Conservation (phyloP, 345 rosid species). For the Geranium rotundifolium region DNA sequence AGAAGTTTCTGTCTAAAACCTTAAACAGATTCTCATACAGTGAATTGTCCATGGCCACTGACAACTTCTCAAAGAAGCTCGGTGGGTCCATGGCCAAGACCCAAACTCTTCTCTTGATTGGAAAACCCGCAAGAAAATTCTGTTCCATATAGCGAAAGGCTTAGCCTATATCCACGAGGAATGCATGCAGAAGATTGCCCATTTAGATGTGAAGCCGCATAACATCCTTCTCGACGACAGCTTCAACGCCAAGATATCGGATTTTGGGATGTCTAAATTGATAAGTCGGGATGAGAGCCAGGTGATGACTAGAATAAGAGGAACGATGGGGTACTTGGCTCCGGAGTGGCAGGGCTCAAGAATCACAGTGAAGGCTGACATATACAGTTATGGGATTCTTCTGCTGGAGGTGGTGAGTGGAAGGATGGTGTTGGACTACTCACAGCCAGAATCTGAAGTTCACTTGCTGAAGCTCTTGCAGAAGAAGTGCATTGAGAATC, state of each 20-base stretch:
- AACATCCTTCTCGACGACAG: background rate
- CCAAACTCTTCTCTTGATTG: constrained; percentile 2
- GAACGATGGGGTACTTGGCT: too few species aligned
- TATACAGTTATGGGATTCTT: too few species aligned
- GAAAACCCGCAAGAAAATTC: constrained; percentile 11
- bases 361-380: too few species aligned
- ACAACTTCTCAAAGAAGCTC: too few species aligned
- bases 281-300: constrained; percentile 7
- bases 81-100: constrained; percentile 4
- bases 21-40: too few species aligned
- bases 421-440: constrained; percentile 1
- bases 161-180: constrained; percentile 13
- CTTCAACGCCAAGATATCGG: constrained; percentile 4
- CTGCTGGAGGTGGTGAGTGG: background rate
- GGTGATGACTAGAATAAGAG: constrained; percentile 6
- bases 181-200: constrained; percentile 5
- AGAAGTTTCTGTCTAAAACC: too few species aligned
- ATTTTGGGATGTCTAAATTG: constrained; percentile 12
- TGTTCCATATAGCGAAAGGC: constrained; percentile 14
- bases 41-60: too few species aligned
- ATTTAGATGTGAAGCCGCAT: constrained; percentile 7
- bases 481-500: background rate
- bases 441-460: background rate
- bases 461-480: constrained; percentile 1
- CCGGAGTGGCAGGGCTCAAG: too few species aligned